These are phyloP conservation scores for Scedosporium aurantiacum DNA, from an alignment of 2,329 filamentous ascomycete species.

Conservation along the genomic window DNA sequence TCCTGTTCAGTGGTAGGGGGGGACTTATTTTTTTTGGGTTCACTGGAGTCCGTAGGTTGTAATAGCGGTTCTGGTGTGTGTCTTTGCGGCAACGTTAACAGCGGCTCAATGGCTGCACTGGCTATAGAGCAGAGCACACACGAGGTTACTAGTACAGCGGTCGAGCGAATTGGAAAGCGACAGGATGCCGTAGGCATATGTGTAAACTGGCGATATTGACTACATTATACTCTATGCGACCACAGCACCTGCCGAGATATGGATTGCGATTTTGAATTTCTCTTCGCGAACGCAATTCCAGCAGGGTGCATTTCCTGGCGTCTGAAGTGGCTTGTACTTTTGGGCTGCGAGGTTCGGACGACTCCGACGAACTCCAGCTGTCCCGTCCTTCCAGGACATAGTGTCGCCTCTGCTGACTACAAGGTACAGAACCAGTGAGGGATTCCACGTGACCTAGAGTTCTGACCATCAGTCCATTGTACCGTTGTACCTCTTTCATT, in stretches of 20 bases:
- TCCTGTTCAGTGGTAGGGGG: constrained; percentile 9
- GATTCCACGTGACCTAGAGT: too few relatives aligned
- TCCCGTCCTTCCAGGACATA: neutral
- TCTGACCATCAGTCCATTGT: too few relatives aligned
- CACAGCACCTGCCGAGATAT: neutral
- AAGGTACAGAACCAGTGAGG: too few relatives aligned
- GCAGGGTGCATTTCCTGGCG: neutral
- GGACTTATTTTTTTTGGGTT: constrained; percentile 6
- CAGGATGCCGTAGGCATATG: neutral
- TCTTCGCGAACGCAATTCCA: neutral
- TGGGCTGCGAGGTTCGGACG: neutral
- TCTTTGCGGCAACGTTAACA: neutral
- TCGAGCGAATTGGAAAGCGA: neutral
- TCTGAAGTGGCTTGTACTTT: constrained; percentile 6
- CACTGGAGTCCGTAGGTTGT: too few relatives aligned
- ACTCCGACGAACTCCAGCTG: neutral
- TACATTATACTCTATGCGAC: neutral
- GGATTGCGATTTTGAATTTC: neutral
- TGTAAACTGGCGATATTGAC: neutral
- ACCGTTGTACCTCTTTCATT: too few relatives aligned
- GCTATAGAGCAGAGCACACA: neutral
- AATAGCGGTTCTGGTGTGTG: neutral
- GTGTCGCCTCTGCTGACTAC: too few relatives aligned
- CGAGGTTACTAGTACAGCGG: constrained; percentile 1
- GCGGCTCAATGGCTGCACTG: too few relatives aligned